These are phyloP conservation scores for Cercospora berteroae DNA, from an alignment of 2,329 filamentous ascomycete species.

Conservation along the genomic window DNA sequence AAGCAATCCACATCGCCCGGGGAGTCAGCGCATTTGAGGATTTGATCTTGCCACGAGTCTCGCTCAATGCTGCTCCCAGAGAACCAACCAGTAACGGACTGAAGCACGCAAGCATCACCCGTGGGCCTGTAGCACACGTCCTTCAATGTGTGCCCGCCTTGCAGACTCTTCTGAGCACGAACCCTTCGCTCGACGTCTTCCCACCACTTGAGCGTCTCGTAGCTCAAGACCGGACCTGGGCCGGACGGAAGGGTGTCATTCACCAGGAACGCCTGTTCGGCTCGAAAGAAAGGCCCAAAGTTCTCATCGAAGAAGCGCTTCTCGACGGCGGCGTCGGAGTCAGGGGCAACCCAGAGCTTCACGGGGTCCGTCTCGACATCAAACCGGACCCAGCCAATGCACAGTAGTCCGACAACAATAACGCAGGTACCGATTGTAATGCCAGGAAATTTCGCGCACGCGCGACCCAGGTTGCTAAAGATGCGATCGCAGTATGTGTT, in stretches of 20 bases:
- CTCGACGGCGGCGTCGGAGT: slow-evolving; percentile 84
- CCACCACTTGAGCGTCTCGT: slow-evolving; percentile 92
- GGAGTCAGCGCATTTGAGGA: slow-evolving; percentile 71
- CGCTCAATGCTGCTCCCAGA: slow-evolving; percentile 54
- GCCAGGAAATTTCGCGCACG: slow-evolving; percentile 77
- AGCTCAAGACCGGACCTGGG: slow-evolving; percentile 75
- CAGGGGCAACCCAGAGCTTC: slow-evolving; percentile 92
- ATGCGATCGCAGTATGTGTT: slow-evolving; percentile 78
- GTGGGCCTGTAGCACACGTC: slow-evolving; percentile 95
- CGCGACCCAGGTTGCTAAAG: slow-evolving; percentile 77
- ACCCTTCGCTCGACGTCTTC: slow-evolving; percentile 82
- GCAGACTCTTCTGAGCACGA: slow-evolving; percentile 65
- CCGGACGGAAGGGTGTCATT: slow-evolving; percentile 70
- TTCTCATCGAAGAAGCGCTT: slow-evolving; percentile 90
- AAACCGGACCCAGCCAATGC: slow-evolving; percentile 84
- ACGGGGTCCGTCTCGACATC: slow-evolving; percentile 89
- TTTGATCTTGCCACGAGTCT: slow-evolving; percentile 67
- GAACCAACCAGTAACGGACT: slow-evolving; percentile 90
- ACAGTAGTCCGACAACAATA: slow-evolving; percentile 73
- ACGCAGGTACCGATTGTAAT: slow-evolving; percentile 77
- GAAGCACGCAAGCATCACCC: slow-evolving; percentile 83
- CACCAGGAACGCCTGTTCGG: slow-evolving; percentile 89
- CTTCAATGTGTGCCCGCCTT: slow-evolving; percentile 67
- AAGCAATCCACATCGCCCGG: slow-evolving; percentile 63
- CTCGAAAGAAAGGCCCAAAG: slow-evolving; percentile 94